Conservation (phyloP, 1,284 basidiomycete genomes). For the Rhodotorula glutinis region DNA sequence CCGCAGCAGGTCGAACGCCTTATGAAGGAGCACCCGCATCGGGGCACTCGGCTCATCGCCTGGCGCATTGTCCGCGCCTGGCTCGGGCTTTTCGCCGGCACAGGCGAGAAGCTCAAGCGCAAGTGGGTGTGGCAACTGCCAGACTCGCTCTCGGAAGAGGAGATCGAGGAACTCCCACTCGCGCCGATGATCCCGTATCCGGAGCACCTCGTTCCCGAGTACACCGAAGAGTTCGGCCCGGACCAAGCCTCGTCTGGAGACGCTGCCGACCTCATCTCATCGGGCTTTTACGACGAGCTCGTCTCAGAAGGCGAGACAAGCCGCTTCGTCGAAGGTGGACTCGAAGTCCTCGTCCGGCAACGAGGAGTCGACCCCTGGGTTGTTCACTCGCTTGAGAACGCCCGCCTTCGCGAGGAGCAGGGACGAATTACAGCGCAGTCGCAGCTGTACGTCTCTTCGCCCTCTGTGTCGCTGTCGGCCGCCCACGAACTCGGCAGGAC, state of each 20-base stretch:
- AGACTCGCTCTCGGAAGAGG: not conserved
- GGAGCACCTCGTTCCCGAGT: constrained; percentile 25
- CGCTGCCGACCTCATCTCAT: constrained; percentile 21
- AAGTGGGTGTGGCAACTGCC: constrained; percentile 36
- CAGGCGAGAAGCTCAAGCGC: constrained; percentile 34
- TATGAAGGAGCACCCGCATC: constrained; percentile 39
- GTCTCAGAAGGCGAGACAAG: not conserved
- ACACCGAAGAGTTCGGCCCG: constrained; percentile 12
- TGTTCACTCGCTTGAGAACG: constrained; percentile 24
- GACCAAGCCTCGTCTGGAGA: constrained; percentile 12
- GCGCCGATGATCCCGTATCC: constrained; percentile 30
- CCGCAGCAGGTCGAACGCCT: constrained; percentile 27
- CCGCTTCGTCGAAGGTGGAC: constrained; percentile 32
- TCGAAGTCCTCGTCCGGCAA: constrained; percentile 30
- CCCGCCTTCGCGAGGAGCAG: constrained; percentile 12
- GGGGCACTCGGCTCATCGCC: constrained; percentile 39
- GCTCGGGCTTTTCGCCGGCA: constrained; percentile 37
- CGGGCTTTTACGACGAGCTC: constrained; percentile 14
- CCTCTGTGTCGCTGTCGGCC: not conserved
- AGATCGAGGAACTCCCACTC: constrained; percentile 3
- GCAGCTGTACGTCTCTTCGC: constrained; percentile 1
- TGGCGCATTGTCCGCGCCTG: constrained; percentile 39
- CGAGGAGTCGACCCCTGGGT: constrained; percentile 36
- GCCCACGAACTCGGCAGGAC: constrained; percentile 23
- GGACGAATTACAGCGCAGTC: not conserved